Base-by-base conservation (phyloP, 129 eudicot species). In the Pulicaria dysenterica region DNA sequence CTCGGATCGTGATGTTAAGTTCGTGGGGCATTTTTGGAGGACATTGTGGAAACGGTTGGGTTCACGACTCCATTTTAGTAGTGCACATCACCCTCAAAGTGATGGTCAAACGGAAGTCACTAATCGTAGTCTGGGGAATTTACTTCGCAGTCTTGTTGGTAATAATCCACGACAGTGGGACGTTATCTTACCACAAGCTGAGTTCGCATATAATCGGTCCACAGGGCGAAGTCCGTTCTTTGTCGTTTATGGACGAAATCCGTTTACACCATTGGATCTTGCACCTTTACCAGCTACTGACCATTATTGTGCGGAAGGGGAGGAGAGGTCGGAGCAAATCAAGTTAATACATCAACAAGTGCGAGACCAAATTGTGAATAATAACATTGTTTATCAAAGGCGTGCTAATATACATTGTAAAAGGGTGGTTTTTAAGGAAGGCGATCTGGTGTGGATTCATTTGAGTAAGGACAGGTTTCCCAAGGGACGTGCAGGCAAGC, bases 71-170 rank as follows among this genome's bases (percentile, higher is more conserved):
- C n/a, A n/a, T n/a, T n/a, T n/a, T n/a, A 59, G 65, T 36, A 37
- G 65, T 38, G 43, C 43, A 1, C 44, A 36, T 38, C 43, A 59
- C 43, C 65, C 65, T 4, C 24, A 59, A 36, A 36, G 65, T 59
- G 45, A 36, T 36, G 45, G 65, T 3, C 65, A 59, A 4, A 59
- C 65, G 19, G 17, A 59, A 19, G 65, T 59, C 11, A 59, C 65
- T 11, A 59, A 59, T 36, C 16, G 45, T 0, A 36, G 17, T 38
- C 8, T 59, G 3, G 43, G 65, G 14, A 59, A 59, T 59, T 45
- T 59, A 15, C 42, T 59, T 2, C 65, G 19, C 12, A 59, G 65
- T 16, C 65, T 59, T 38, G 45, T 59, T 37, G 45, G 45, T 59
- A n/a, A n/a, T n/a, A n/a, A n/a, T n/a, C n/a, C n/a, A n/a, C n/a